phyloP scores from a whole-genome alignment of 2,329 filamentous ascomycete genomes.

The Pestalotiopsis fici region DNA sequence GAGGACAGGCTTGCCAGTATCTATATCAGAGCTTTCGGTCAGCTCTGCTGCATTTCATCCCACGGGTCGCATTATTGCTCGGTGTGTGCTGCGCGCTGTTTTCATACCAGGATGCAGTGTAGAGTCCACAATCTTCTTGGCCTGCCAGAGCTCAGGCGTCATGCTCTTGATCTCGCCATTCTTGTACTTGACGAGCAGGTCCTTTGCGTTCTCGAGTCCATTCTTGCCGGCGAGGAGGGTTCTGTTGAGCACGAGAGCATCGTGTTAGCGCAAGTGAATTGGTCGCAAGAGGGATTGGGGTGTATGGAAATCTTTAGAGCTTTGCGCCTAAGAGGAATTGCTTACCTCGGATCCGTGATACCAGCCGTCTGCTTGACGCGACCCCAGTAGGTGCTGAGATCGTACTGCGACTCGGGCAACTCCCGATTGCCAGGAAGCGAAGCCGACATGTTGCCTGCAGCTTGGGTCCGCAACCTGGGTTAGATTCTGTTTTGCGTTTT shows the following conservation, averaged over 20 bases:
- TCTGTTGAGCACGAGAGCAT: constrained; percentile 46
- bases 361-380: constrained; percentile 87
- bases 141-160: constrained; percentile 89
- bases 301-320: not conserved
- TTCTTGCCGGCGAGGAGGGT: constrained; percentile 79
- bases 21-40: constrained; percentile 42
- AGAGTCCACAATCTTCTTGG: constrained; percentile 96
- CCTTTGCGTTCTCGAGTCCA: constrained; percentile 85
- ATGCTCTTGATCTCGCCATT: constrained; percentile 76
- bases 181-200: constrained; percentile 82
- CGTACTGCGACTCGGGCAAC: constrained; percentile 88
- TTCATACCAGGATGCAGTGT: constrained; percentile 87
- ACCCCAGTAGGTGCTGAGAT: constrained; percentile 92
- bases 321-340: constrained; percentile 13
- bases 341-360: constrained; percentile 94
- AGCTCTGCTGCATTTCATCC: constrained; percentile 1
- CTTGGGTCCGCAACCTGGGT: not conserved
- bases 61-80: not conserved
- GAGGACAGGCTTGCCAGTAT: constrained; percentile 89
- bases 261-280: not conserved
- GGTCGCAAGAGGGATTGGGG: not conserved
- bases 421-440: constrained; percentile 72
- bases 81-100: not conserved
- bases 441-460: constrained; percentile 55
- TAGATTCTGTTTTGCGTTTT: constrained; percentile 10